Evolutionary conservation across 108 stramenopile genomes (phyloP).

Genomic region (Pseudonitzschia pungens): DNA sequence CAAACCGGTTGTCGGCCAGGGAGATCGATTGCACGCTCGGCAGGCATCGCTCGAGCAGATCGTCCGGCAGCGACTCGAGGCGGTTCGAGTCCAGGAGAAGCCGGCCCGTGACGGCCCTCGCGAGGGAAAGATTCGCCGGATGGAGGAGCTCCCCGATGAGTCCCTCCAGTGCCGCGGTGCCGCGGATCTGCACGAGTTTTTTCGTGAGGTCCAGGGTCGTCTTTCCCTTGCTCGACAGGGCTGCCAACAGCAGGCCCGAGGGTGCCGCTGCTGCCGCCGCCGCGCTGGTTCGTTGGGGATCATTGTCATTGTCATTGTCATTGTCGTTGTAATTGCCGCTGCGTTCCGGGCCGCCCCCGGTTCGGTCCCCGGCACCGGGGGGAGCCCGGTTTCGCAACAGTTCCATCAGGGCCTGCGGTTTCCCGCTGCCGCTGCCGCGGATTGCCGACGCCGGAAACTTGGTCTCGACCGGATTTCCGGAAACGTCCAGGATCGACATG

Average conservation of each 20-base stretch:
- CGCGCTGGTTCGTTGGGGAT: too few relatives aligned
- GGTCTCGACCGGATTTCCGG: conserved; percentile 29
- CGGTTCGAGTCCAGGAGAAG: conserved; percentile 14
- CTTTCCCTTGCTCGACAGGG: background rate
- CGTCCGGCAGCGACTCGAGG: conserved; percentile 20
- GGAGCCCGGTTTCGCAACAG: conserved; percentile 29
- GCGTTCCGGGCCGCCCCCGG: background rate
- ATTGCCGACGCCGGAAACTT: conserved; percentile 12
- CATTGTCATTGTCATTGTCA: background rate
- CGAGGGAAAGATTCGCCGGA: background rate
- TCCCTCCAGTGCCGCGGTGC: background rate
- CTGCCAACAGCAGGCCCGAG: background rate
- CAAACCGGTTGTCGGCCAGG: conserved; percentile 7
- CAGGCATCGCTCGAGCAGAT: conserved; percentile 16
- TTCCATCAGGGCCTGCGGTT: conserved; percentile 16
- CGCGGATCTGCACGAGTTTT: background rate
- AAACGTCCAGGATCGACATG: conserved; percentile 5
- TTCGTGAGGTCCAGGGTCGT: background rate
- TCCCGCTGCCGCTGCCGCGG: conserved; percentile 2
- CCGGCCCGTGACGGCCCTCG: conserved; percentile 9
- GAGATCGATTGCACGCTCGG: conserved; percentile 21
- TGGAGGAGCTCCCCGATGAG: background rate
- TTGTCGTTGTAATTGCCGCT: background rate
- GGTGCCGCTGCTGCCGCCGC: background rate
- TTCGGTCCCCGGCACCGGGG: background rate